Evolutionary conservation across 345 rosid genomes (phyloP), one percentile per base, ranked within the genome.

Genomic region (Acer campestre): DNA sequence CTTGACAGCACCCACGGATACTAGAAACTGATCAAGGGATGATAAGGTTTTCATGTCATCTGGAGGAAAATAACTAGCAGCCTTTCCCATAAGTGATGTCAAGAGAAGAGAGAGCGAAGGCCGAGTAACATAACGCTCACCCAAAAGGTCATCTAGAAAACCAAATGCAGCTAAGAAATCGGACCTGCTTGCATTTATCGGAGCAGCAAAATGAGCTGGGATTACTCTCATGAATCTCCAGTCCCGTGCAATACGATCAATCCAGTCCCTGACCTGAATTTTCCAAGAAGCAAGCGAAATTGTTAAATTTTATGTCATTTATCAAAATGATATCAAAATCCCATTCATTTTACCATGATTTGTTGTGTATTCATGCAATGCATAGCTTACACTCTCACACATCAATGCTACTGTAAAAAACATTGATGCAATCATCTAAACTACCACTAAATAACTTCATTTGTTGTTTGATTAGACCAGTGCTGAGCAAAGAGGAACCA

Each of bases 201-300:
- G 99, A 53, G 93, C 98, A 68, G 90, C 94, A 71, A 95, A 95
- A 86, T 95, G 99, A 49, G 98, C 98, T 1, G 99, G 98, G 72
- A 92, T 93, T n/a, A 91, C 90, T 86, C 98, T 89, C 85, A 86
- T 92, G 88, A 95, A 91, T 80, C 85, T 92, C 98, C 99, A 95
- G 81, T 93, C 99, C 62, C 85, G 79, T 3, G 90, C 84, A 64
- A 95, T 95, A 6, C 92, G 74, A 82, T 92, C 95, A 55, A 91
- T 93, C 98, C 99, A 95, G 77, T 96, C 99, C 80, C 90, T 86
- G 23, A 95, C 97, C 98, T 95, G 87, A 61, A 74, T 18, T 67
- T 71, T 78, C 6, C 51, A 44, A 31, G 35, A 55, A 71, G 56
- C 46, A 48, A 13, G 40, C n/a, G 23, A 42, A 14, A 64, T 18